Base-by-base conservation (phyloP, 495 filamentous ascomycete species). In the Halenospora varia region DNA sequence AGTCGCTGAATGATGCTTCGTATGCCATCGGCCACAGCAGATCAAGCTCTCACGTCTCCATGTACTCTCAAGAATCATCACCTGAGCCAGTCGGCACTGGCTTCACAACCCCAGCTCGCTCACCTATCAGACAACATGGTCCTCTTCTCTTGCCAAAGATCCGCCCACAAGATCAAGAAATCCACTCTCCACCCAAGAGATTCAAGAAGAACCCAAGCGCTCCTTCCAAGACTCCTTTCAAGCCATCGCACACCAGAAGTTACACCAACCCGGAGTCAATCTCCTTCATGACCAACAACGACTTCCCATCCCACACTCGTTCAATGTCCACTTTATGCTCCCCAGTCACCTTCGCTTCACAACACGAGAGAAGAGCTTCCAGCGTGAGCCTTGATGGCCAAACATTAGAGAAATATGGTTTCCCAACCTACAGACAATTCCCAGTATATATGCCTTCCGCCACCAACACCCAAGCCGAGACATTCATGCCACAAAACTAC, bases 131-230 rank as follows among this genome's bases (percentile, higher is more conserved):
- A 22, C 86, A 91, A 35, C 83, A 88, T 75, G 92, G 90, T 11
- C 90, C 90, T 29, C 75, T 88, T 24, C 79, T 97, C 51, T 78
- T 97, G 24, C 92, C 92, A 56, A 92, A 89, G 77, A 90, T 96
- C 72, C 82, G 92, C 48, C 82, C 82, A 57, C 90, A 95, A 70
- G 92, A 96, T 73, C 86, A 92, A 73, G 76, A 84, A 51, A 80
- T 92, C 57, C 80, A 56, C n/a, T 60, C 62, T 26, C 56, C 62
- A 13, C 62, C 65, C 20, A 64, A 65, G 56, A 29, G 59, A 51
- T 60, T 57, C 53, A 64, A 62, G 56, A 56, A 56, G 29, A 48
- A 18, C 11, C 47, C 41, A 25, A 63, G 51, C 48, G 48, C 58
- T 11, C 22, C n/a, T n/a, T n/a, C 53, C 18, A 44, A 50, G 11